phyloP scores from a whole-genome alignment of 495 filamentous ascomycete species.

The Neurospora terricola region DNA sequence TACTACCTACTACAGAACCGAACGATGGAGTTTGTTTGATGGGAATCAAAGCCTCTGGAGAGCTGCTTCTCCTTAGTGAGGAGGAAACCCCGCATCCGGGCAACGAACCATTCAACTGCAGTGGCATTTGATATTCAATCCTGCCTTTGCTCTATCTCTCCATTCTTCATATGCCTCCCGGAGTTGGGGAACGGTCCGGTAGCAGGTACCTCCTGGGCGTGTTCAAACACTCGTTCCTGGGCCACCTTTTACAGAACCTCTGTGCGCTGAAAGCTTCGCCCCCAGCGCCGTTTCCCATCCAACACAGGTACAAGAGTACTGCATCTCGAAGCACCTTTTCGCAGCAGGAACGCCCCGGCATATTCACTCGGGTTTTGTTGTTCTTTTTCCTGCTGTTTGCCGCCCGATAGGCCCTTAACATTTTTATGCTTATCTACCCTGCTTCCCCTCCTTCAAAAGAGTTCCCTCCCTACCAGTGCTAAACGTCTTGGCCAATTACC shows the following conservation, averaged over 20 bases:
- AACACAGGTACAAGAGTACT: slow-evolving; percentile 2
- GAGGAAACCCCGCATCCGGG: neutral
- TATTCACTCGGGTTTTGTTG: neutral
- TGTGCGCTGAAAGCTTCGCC: neutral
- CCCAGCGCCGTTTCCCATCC: neutral
- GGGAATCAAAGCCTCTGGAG: neutral
- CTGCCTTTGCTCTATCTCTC: neutral
- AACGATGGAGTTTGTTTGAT: neutral
- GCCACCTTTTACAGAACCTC: slow-evolving; percentile 28
- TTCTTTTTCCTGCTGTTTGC: slow-evolving; percentile 8
- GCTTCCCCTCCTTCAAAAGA: neutral
- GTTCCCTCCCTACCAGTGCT: neutral
- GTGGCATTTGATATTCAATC: neutral
- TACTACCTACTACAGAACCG: neutral
- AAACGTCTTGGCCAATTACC: neutral
- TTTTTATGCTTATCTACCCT: slow-evolving; percentile 11
- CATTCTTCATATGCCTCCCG: neutral
- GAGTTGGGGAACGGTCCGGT: neutral
- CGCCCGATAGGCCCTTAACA: slow-evolving; percentile 16
- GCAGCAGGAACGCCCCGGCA: neutral
- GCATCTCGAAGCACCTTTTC: slow-evolving; percentile 4
- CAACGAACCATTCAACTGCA: neutral
- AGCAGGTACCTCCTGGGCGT: neutral
- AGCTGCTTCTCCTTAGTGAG: neutral
- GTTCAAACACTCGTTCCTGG: neutral